Base-by-base conservation (phyloP, 805 yeast species). In the Millerago galiae region DNA sequence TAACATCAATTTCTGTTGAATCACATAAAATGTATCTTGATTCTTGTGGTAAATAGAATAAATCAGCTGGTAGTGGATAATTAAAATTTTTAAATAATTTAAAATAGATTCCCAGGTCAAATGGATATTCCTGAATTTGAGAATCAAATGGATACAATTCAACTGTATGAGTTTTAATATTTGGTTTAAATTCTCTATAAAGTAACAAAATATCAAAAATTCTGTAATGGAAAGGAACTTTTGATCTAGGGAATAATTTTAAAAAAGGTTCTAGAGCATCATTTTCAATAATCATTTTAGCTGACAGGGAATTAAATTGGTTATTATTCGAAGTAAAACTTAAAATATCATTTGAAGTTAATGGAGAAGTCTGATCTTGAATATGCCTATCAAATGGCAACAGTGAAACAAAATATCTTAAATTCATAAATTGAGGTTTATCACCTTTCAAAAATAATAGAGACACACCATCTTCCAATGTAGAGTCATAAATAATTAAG, bases 401-500 rank as follows among this genome's bases (percentile, higher is more conserved):
- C 5, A 34, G 14, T 16, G 14, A 18, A 8, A 18, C 10, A 7
- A 38, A 15, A 29, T 44, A 38, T 12, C 32, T 35, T 8, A 38
- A 14, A 14, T 42, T 24, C n/a, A 44, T 17, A 12, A 44, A 37
- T 30, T 38, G 38, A 3, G 33, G 13, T 6, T 18, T 11, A 10
- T 14, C 17, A 1, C 18, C 30, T 21, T 40, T 44, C 6, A 44
- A 16, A 18, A 35, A 38, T 13, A 44, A 13, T 11, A 44, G 14
- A 10, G 44, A 26, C 5, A 35, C 3, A 8, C 47, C 47, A 16
- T 41, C 18, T 24, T 38, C 16, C 30, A 41, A 41, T 14, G 34
- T 30, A 4, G 17, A n/a, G 25, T 44, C 47, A 29, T 44, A 34
- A 27, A 44, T 34, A 2, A 38, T 14, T 6, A 44, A 26, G 14